Conservation (phyloP, 2,329 filamentous ascomycete species). For the Xylaria sp. region DNA sequence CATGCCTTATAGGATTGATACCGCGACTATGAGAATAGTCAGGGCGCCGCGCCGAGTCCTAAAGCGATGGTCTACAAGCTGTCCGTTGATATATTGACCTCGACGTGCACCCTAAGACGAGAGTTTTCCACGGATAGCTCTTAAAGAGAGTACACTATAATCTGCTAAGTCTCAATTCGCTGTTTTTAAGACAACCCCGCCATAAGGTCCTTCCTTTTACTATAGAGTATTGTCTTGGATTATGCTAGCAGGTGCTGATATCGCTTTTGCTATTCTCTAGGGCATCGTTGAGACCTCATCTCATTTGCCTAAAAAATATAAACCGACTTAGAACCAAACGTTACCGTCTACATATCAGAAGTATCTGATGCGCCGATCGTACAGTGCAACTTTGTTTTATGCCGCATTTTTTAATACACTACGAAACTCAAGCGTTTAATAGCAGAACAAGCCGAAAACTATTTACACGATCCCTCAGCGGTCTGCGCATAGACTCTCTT, state of each 20-base stretch:
- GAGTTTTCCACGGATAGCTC: background rate
- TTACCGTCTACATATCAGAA: background rate
- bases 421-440: background rate
- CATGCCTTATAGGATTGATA: background rate
- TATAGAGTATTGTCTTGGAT: background rate
- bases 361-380: background rate
- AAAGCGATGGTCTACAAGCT: background rate
- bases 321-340: background rate
- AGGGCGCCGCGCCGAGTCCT: background rate
- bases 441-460: too few species aligned
- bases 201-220: background rate
- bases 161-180: background rate
- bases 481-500: too few species aligned
- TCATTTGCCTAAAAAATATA: too few species aligned
- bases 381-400: too few species aligned
- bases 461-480: background rate
- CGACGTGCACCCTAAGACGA: background rate
- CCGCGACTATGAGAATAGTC: background rate
- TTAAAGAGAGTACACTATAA: background rate
- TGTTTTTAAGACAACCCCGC: background rate
- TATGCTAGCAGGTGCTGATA: background rate
- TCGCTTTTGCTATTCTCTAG: background rate
- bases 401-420: background rate
- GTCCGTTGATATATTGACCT: background rate
- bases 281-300: background rate